Conservation (phyloP, 129 eudicot genomes). For the Flaveria ramosissima region DNA sequence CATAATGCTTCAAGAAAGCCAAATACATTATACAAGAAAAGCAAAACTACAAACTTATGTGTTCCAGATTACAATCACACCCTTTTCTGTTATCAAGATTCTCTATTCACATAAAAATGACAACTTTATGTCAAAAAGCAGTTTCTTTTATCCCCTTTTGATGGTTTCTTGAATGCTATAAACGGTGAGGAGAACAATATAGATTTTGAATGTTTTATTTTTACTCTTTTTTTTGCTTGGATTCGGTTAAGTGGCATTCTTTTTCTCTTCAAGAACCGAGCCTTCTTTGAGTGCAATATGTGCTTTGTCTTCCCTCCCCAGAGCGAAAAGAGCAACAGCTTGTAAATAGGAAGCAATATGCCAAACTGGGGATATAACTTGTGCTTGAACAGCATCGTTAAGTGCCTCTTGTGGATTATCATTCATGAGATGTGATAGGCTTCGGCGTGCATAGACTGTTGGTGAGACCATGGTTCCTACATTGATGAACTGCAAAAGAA, state of each 20-base stretch:
- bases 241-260: constrained; percentile 29
- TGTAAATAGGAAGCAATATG: constrained; percentile 75
- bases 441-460: constrained; percentile 79
- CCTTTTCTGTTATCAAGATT: constrained; percentile 26
- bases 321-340: constrained; percentile 64
- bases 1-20: constrained; percentile 38
- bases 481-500: constrained; percentile 65
- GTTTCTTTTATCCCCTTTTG: constrained; percentile 1
- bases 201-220: constrained; percentile 13
- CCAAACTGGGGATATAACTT: constrained; percentile 84
- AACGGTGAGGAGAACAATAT: constrained; percentile 1
- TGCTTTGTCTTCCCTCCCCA: constrained; percentile 76
- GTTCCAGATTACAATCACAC: constrained; percentile 19
- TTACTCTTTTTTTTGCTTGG: background rate
- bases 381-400: constrained; percentile 83
- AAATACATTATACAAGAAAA: constrained; percentile 26
- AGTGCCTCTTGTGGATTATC: constrained; percentile 88
- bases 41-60: constrained; percentile 21
- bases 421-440: constrained; percentile 70
- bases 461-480: constrained; percentile 92
- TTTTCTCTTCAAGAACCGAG: constrained; percentile 70
- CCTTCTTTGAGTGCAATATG: constrained; percentile 77
- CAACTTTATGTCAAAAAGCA: constrained; percentile 22
- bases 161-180: constrained; percentile 19
- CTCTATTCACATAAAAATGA: constrained; percentile 20